Base-by-base conservation (phyloP, 2,329 filamentous ascomycete genomes). In the Venturia effusa region DNA sequence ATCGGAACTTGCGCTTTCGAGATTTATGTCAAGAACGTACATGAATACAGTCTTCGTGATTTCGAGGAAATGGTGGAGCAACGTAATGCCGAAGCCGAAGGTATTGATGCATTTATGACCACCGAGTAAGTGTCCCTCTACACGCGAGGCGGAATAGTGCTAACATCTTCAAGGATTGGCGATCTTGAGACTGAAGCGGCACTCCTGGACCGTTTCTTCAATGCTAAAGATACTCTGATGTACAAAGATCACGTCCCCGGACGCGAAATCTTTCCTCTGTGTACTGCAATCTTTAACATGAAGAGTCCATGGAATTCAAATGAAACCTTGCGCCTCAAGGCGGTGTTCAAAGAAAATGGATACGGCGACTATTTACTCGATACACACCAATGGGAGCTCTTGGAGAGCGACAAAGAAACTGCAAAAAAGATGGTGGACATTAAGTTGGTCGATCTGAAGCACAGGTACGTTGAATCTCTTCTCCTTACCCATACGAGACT, bases 11-110 rank as follows among this genome's bases (percentile, higher is more conserved):
- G 43, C 37, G 48, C 51, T 40, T 63, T 63, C 34, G 17, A 24
- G 27, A 19, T 3, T 6, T 57, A 39, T 15, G 8, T 57, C 34
- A 5, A 37, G 5, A 43, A 13, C 10, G 32, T 27, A 24, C 17
- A 43, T 17, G 32, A 34, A 30, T 40, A 51, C 24, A 39, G n/a
- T 7, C 27, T 41, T 24, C 5, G 15, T 22, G 11, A 37, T 1
- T 55, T 63, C 51, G 61, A 63, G 30, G 43, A 55, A 11, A 62
- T 62, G 61, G 24, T 62, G 10, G 19, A 34, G 2, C 48, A 63
- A 4, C 27, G 22, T n/a, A 63, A 63, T 51, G 15, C 45, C 2
- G 4, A 40, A 37, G 48, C 19, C 19, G 22, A 40, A 1, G 51
- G 51, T 6, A n/a, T 63, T 13, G 17, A 59, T 17, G 43, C 48